phyloP scores from a whole-genome alignment of 1,284 basidiomycete species.

The Trichosporon ovoides region DNA sequence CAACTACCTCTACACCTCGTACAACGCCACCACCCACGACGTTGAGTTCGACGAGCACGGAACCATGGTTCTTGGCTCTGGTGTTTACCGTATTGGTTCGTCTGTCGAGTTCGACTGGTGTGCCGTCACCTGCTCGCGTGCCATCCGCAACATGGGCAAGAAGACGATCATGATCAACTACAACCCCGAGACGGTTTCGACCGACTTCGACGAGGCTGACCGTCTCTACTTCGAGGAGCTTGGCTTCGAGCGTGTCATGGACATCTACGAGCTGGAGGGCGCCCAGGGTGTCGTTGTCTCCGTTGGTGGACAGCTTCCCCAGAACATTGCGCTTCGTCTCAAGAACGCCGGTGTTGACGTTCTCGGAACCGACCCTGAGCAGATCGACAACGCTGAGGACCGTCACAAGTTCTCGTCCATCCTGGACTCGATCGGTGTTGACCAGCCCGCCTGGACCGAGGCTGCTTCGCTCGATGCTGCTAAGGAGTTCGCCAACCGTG shows the following conservation, averaged over 20 bases:
- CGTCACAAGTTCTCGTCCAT: conserved; percentile 98
- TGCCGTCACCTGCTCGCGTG: conserved; percentile 93
- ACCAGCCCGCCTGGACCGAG: conserved; percentile 96
- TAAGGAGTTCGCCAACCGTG: conserved; percentile 82
- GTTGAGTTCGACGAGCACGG: conserved; percentile 94
- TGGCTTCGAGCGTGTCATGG: conserved; percentile 97
- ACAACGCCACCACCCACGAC: conserved; percentile 95
- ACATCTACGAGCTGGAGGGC: conserved; percentile 96
- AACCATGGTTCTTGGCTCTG: conserved; percentile 98
- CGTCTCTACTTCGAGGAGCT: conserved; percentile 98
- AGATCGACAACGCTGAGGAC: conserved; percentile 97
- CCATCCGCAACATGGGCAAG: conserved; percentile 84
- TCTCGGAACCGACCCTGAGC: conserved; percentile 89
- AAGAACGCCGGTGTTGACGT: conserved; percentile 88
- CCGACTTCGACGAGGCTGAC: conserved; percentile 99
- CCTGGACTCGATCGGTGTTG: conserved; percentile 88
- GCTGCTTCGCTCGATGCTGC: conserved; percentile 83
- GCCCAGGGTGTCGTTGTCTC: conserved; percentile 92
- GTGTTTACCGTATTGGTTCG: conserved; percentile 96
- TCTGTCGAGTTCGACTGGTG: conserved; percentile 99
- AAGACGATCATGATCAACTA: conserved; percentile 99
- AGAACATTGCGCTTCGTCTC: conserved; percentile 95
- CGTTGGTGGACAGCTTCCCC: conserved; percentile 95
- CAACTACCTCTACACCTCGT: conserved; percentile 99
- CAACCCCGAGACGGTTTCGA: conserved; percentile 98